Conservation (phyloP, 768 basidiomycete species). For the Boletus pseudo-olivaceus region DNA sequence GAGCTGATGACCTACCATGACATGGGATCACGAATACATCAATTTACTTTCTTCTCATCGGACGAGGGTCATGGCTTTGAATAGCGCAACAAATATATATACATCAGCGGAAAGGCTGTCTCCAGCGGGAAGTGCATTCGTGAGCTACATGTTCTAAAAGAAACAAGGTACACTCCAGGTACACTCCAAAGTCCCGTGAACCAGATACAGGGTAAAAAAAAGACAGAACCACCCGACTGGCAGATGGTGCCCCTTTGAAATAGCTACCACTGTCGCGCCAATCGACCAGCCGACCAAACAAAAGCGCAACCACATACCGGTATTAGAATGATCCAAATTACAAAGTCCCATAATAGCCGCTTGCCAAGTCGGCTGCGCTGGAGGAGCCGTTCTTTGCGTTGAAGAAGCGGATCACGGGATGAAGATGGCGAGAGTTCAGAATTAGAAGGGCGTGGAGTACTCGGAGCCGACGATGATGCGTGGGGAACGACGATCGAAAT, state of each 20-base stretch:
- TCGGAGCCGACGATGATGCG: constrained; percentile 27
- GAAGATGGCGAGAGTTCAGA: constrained; percentile 24
- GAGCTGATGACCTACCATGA: not conserved
- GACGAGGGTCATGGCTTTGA: not conserved
- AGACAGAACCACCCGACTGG: constrained; percentile 5
- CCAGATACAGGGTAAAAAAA: not conserved
- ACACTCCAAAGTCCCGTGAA: constrained; percentile 6
- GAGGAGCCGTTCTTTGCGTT: constrained; percentile 81
- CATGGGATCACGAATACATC: not conserved
- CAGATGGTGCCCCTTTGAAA: not conserved
- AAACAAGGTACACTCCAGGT: not conserved
- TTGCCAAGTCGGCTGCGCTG: constrained; percentile 70
- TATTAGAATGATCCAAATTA: constrained; percentile 70
- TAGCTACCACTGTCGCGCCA: constrained; percentile 52
- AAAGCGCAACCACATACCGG: constrained; percentile 55
- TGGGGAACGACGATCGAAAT: constrained; percentile 78
- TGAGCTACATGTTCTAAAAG: constrained; percentile 1
- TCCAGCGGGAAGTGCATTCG: not conserved
- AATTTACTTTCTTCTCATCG: not conserved
- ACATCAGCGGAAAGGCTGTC: not conserved
- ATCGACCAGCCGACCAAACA: constrained; percentile 54
- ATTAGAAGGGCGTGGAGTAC: constrained; percentile 18
- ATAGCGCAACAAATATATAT: not conserved
- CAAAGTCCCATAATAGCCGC: constrained; percentile 80
- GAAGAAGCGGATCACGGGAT: constrained; percentile 66